A percentile compares a stretch with the other conserved stretches of the same genome.
Conservation (phyloP, 2,329 filamentous ascomycete species). For the Aspergillus luchuensis region DNA sequence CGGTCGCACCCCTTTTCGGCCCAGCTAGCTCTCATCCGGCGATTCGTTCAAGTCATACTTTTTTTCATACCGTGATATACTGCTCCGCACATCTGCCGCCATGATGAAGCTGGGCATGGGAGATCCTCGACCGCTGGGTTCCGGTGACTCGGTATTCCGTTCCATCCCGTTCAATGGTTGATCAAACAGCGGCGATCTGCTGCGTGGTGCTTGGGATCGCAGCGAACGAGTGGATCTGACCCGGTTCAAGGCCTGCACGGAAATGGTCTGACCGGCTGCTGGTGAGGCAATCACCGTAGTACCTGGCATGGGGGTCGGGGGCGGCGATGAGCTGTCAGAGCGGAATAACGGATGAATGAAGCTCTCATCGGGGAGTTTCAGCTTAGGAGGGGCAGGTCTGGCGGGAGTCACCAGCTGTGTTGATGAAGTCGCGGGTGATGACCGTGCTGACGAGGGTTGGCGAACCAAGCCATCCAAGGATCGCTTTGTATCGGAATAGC, state of each 20-base stretch:
- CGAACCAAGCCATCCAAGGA: constrained; percentile 31
- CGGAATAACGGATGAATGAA: constrained; percentile 63
- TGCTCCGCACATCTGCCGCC: constrained; percentile 26
- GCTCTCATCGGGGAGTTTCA: constrained; percentile 44
- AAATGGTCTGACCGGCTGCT: constrained; percentile 56
- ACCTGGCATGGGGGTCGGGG: constrained; percentile 53
- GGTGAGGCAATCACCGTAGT: constrained; percentile 60
- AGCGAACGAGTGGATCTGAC: constrained; percentile 40
- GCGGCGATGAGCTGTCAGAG: constrained; percentile 54
- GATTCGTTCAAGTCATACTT: constrained; percentile 34
- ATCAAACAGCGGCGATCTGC: constrained; percentile 23
- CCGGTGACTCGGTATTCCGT: constrained; percentile 10
- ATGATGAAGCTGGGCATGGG: constrained; percentile 20
- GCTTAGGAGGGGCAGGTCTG: constrained; percentile 21
- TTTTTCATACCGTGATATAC: constrained; percentile 28
- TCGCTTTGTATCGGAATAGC: constrained; percentile 22
- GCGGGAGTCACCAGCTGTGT: constrained; percentile 20
- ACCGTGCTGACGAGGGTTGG: constrained; percentile 18
- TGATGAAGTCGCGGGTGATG: constrained; percentile 26
- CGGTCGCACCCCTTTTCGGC: neutral
- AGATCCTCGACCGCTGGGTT: constrained; percentile 8
- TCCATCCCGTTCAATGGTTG: constrained; percentile 12
- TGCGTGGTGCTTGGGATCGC: constrained; percentile 25
- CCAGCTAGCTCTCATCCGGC: constrained; percentile 28
- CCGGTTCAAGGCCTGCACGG: constrained; percentile 38